Base-by-base conservation (phyloP, 768 basidiomycete genomes). In the Boletus sensibilis region DNA sequence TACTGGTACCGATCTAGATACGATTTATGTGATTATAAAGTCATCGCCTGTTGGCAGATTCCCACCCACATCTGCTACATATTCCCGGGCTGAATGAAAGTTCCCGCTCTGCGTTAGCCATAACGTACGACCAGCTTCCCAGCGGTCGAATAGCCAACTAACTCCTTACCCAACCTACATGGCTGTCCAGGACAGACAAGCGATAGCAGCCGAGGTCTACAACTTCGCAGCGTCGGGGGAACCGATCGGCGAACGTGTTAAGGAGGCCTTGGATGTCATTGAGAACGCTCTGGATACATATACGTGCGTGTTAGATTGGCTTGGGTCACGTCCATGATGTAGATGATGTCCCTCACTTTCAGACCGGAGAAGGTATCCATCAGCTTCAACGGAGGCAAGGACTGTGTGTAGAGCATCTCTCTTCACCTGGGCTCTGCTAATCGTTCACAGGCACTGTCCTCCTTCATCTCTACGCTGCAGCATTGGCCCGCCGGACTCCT, bases 361-460 rank as follows among this genome's bases (percentile, higher is more conserved):
- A 91, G 92, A 48, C 79, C 82, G 65, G 83, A 87, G 35, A 76
- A 79, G 53, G 75, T 94, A 5, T 88, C 94, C 3, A 79, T 99
- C 57, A 97, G 94, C 72, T 99, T 98, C 76, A 99, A 98, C 63
- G 97, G 97, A 11, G 97, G 97, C 50, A 99, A 99, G 72, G 97
- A 99, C 68, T 99, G 97, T 96, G 65, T 64, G 86, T 78, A 14
- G 27, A 14, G n/a, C 23, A 8, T 31, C 10, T 31, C 31, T 45
- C 44, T 33, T 27, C 27, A 4, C 34, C 12, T 10, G 11, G 14
- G 35, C 38, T 27, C 23, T 33, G 39, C 50, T 61, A 12, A 63
- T 39, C 9, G 52, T 55, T 44, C 51, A 46, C 66, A 98, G 94
- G 94, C 68, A 98, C 95, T 5, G 94, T 97, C n/a, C 81, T 98